These are phyloP conservation scores for Kazachstania kunashirensis DNA, from an alignment of 805 yeast genomes.

Conservation along the genomic window DNA sequence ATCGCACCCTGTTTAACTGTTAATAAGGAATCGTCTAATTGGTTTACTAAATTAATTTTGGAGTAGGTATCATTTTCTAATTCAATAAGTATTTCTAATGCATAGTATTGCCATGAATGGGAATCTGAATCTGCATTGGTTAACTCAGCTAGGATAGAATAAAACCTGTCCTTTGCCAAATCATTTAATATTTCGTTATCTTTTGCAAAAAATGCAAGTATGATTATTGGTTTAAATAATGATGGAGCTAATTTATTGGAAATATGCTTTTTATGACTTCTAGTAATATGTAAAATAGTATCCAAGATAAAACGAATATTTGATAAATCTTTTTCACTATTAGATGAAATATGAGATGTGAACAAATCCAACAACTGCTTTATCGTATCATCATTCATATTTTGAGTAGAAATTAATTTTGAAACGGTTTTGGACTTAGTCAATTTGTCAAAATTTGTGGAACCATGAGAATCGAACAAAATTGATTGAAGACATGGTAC, in stretches of 20 bases:
- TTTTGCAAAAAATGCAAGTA: conserved; percentile 26
- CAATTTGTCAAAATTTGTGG: conserved; percentile 62
- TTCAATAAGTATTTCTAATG: conserved; percentile 33
- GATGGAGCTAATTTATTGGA: conserved; percentile 8
- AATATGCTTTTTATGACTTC: conserved; percentile 33
- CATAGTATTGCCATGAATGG: conserved; percentile 47
- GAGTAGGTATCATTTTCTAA: conserved; percentile 16
- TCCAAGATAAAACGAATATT: conserved; percentile 48
- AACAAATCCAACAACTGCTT: conserved; percentile 17
- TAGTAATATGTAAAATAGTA: conserved; percentile 42
- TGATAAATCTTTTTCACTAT: conserved; percentile 6
- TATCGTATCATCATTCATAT: conserved; percentile 13
- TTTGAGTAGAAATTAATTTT: conserved; percentile 27
- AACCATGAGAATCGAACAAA: conserved; percentile 40
- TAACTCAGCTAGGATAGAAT: conserved; percentile 55
- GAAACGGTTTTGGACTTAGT: conserved; percentile 65
- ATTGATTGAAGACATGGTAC: conserved; percentile 29
- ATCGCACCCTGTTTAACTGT: conserved; percentile 41
- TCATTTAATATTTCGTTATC: conserved; percentile 10
- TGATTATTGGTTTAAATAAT: conserved; percentile 25
- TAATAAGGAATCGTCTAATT: conserved; percentile 52
- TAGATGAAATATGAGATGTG: conserved; percentile 4
- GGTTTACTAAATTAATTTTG: conserved; percentile 22
- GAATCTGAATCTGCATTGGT: conserved; percentile 32
- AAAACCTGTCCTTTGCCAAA: conserved; percentile 51